Conservation (phyloP, 2,329 filamentous ascomycete genomes). For the Aphanoascus verrucosus region DNA sequence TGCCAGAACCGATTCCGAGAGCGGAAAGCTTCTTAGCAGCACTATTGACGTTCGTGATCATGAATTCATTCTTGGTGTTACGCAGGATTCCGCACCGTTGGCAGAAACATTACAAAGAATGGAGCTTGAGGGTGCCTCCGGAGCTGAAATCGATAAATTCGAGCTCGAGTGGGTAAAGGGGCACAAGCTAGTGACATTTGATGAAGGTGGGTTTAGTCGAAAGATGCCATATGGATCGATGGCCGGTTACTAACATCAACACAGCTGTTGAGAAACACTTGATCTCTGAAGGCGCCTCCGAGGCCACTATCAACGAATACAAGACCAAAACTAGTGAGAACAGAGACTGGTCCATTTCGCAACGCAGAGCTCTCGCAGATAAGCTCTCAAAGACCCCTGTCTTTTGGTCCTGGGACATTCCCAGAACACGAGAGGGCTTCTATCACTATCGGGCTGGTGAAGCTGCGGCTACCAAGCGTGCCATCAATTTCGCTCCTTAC, state of each 20-base stretch:
- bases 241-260: not conserved
- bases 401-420: conserved; percentile 81
- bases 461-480: conserved; percentile 75
- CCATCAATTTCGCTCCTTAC: conserved; percentile 80
- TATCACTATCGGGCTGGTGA: conserved; percentile 66
- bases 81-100: conserved; percentile 66
- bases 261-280: conserved; percentile 65
- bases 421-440: conserved; percentile 84
- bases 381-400: conserved; percentile 57
- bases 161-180: conserved; percentile 82
- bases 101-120: conserved; percentile 83
- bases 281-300: conserved; percentile 51
- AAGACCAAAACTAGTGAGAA: conserved; percentile 50
- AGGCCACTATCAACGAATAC: conserved; percentile 58
- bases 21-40: conserved; percentile 77
- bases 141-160: conserved; percentile 71
- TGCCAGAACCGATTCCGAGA: conserved; percentile 90
- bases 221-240: conserved; percentile 13
- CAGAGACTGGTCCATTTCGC: conserved; percentile 64
- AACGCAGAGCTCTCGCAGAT: conserved; percentile 61
- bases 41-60: conserved; percentile 91
- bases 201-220: conserved; percentile 51
- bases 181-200: conserved; percentile 77
- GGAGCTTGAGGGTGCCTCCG: conserved; percentile 68
- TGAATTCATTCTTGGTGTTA: conserved; percentile 86